Conservation (phyloP, 1,284 basidiomycete species). For the Ustilago trichophora region DNA sequence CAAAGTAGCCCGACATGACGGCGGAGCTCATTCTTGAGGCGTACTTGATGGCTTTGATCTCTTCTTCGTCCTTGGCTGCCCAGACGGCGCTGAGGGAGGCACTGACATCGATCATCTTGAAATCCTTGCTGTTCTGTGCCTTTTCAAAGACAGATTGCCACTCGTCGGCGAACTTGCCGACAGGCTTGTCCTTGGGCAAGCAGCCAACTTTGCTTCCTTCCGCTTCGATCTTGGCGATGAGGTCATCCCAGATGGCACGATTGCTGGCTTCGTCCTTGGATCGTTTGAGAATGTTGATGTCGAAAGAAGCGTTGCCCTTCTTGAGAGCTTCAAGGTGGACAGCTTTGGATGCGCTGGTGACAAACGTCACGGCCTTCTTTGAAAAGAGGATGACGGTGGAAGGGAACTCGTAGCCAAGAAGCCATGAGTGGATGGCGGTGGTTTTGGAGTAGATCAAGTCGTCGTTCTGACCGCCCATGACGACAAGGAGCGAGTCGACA, state of each 20-base stretch:
- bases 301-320: constrained; percentile 43
- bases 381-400: constrained; percentile 87
- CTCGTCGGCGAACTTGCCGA: constrained; percentile 81
- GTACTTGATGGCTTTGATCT: constrained; percentile 69
- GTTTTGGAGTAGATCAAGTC: constrained; percentile 55
- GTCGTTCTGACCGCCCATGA: constrained; percentile 52
- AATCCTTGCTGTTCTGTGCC: constrained; percentile 50
- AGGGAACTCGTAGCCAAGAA: constrained; percentile 95
- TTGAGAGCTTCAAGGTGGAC: constrained; percentile 56
- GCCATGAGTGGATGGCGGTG: constrained; percentile 74
- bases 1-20: constrained; percentile 84
- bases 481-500: constrained; percentile 46
- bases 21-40: constrained; percentile 85
- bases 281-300: constrained; percentile 66
- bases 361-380: constrained; percentile 75
- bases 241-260: constrained; percentile 64
- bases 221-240: constrained; percentile 41
- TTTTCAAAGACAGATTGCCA: constrained; percentile 72
- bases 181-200: constrained; percentile 79
- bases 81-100: constrained; percentile 80
- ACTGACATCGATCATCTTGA: constrained; percentile 82
- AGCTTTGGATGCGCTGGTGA: constrained; percentile 85
- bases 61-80: constrained; percentile 88
- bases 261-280: constrained; percentile 67
- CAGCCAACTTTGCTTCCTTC: constrained; percentile 61